phyloP scores from a whole-genome alignment of 148 eudicot species.

The Talinum fruticosum region DNA sequence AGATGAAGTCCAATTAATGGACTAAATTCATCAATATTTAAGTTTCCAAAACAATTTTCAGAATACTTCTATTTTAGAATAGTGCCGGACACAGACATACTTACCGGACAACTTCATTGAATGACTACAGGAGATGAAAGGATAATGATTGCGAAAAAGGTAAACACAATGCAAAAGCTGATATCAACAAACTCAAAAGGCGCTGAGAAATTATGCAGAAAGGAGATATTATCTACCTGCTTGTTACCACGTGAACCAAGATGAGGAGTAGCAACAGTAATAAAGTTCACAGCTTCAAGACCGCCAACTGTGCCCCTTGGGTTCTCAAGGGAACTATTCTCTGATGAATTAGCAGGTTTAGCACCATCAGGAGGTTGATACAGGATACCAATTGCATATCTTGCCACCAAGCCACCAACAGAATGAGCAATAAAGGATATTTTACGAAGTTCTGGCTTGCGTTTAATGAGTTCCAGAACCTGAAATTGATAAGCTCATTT shows the following conservation, averaged over 20 bases:
- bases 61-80: too few relatives aligned
- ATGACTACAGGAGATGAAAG: background rate
- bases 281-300: conserved; percentile 80
- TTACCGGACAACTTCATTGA: too few relatives aligned
- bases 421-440: conserved; percentile 96
- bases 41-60: too few relatives aligned
- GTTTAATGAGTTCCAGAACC: conserved; percentile 72
- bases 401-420: conserved; percentile 91
- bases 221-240: conserved; percentile 46
- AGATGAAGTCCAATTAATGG: too few relatives aligned
- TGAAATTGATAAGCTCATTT: conserved; percentile 33
- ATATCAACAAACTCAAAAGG: background rate
- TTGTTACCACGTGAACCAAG: conserved; percentile 97
- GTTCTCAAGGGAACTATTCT: conserved; percentile 34
- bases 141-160: background rate
- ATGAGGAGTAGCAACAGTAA: conserved; percentile 96
- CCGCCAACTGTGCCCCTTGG: conserved; percentile 69
- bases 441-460: conserved; percentile 56
- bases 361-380: conserved; percentile 43
- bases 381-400: conserved; percentile 81
- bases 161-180: background rate
- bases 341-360: conserved; percentile 25
- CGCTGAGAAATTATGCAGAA: background rate
- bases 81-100: too few relatives aligned
- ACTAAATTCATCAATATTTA: too few relatives aligned